These are phyloP conservation scores for Plectosphaerella sp. DNA, from an alignment of 2,329 filamentous ascomycete genomes.

Conservation along the genomic window DNA sequence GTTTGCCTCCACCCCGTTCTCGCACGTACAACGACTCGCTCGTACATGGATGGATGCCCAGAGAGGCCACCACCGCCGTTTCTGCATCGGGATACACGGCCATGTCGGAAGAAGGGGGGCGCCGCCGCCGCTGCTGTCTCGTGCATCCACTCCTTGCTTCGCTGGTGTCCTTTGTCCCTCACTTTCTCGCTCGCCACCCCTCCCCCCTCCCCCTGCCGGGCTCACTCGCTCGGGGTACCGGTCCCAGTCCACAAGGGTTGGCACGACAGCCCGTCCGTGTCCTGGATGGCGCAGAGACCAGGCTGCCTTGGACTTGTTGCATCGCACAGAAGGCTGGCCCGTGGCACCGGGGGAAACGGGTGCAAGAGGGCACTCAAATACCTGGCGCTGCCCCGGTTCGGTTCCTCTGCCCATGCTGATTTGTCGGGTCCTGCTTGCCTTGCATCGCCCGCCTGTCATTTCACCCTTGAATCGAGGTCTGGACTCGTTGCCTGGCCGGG, in stretches of 20 bases:
- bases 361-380: not conserved
- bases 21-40: no score
- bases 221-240: not conserved
- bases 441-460: not conserved
- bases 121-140: not conserved
- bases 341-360: not conserved
- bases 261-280: slow-evolving; percentile 1
- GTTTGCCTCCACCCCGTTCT: no score
- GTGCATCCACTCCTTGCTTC: not conserved
- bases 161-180: not conserved
- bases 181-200: not conserved
- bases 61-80: not conserved
- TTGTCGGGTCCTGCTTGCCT: not conserved
- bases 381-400: not conserved
- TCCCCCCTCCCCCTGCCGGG: not conserved
- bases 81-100: not conserved
- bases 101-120: not conserved
- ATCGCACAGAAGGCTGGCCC: not conserved
- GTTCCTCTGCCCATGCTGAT: not conserved
- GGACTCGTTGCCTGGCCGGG: not conserved
- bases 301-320: not conserved
- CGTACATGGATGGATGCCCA: no score
- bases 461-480: not conserved
- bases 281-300: not conserved
- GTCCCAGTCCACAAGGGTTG: not conserved